Evolutionary conservation across 2,329 filamentous ascomycete species (phyloP), one percentile per base, ranked within the genome.

Genomic region (Mycogone perniciosa): DNA sequence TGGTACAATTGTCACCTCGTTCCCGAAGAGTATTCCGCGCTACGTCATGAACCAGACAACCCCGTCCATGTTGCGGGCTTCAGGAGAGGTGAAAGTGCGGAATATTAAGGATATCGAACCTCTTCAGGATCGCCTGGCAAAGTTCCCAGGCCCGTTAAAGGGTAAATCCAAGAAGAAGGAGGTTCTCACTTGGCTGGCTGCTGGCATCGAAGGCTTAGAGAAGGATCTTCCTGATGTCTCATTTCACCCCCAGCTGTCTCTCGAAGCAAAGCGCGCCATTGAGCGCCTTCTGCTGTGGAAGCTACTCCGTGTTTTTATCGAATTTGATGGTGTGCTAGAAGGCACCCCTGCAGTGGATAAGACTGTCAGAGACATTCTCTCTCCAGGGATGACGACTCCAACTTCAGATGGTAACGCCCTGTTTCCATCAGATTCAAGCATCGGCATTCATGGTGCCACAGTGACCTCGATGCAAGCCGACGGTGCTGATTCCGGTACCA

Each of bases 81-180:
- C 89, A 13, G 93, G 93, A 2, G 88, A 92, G 58, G 81, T 96
- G 27, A 89, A 84, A 60, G 73, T 92, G n/a, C 79, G 82, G 55
- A 86, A 80, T 58, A 77, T 88, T 55, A 93, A 86, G 64, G 83
- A 90, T 40, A 74, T 89, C 31, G 72, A 88, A 41, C 83, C 88
- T 4, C 72, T 90, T 7, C 74, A 81, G 27, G 89, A 93, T 33
- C 79, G 84, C 2, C 72, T 93, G 44, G 78, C 82, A 13, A 89
- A 85, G 59, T 97, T 97, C 62, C 93, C 93, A 0, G 93, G 93
- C 0, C 93, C 95, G 3, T 72, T 99, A 30, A 90, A 86, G 67
- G 80, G 84, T 38, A 97, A 96, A 64, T 83, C 85, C 1, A 97
- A 96, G 76, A 99, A 99, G 76, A 99, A 97, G 72, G 92, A 99